Evolutionary conservation across 495 filamentous ascomycete genomes (phyloP).

Genomic region (Amniculicola lignicola): DNA sequence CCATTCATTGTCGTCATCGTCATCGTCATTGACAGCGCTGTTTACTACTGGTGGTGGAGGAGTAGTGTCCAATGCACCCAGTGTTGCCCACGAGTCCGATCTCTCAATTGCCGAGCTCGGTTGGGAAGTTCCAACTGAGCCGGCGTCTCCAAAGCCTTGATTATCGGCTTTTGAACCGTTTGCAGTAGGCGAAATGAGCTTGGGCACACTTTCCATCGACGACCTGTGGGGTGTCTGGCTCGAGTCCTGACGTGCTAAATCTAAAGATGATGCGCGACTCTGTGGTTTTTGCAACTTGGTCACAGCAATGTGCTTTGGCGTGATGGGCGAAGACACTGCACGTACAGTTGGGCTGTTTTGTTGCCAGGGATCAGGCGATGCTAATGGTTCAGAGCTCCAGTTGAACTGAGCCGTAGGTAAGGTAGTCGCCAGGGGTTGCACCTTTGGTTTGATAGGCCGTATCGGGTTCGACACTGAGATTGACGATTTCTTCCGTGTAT

Average conservation of each 20-base stretch:
- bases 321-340: slow-evolving; percentile 6
- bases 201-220: neutral
- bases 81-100: no score
- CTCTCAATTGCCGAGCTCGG: neutral
- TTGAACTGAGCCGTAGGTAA: slow-evolving; percentile 24
- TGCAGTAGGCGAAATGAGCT: no score
- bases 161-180: no score
- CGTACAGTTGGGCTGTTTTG: neutral
- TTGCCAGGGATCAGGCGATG: slow-evolving; percentile 3
- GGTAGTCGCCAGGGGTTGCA: slow-evolving; percentile 5
- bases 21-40: no score
- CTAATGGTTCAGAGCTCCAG: slow-evolving; percentile 24
- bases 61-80: no score
- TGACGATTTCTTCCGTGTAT: slow-evolving; percentile 11
- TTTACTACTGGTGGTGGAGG: no score
- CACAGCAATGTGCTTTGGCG: neutral
- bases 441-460: neutral
- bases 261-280: slow-evolving; percentile 3
- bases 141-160: slow-evolving; percentile 15
- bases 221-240: neutral
- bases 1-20: slow-evolving; percentile 44
- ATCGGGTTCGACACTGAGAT: slow-evolving; percentile 1
- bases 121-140: neutral
- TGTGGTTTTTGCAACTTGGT: neutral
- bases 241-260: neutral